A percentile compares a stretch with the other conserved stretches of the same genome.
phyloP scores from a whole-genome alignment of 345 rosid genomes.

The Salix dunnii region DNA sequence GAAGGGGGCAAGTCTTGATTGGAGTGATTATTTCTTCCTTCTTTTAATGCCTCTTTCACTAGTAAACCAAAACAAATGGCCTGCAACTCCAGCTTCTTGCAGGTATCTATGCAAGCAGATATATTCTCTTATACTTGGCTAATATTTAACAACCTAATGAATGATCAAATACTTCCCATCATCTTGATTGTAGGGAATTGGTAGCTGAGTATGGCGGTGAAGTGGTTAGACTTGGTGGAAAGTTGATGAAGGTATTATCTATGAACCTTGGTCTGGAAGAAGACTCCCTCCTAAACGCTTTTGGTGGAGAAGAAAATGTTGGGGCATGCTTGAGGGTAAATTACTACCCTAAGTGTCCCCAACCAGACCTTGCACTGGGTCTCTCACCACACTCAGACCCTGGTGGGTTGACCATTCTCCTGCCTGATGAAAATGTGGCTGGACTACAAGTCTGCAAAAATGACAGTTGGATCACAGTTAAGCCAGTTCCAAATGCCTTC shows the following conservation, averaged over 20 bases:
- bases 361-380: constrained; percentile 31
- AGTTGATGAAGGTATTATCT: constrained; percentile 23
- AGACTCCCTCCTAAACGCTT: constrained; percentile 14
- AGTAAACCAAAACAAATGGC: constrained; percentile 20
- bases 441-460: too few species aligned
- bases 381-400: constrained; percentile 32
- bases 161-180: neutral
- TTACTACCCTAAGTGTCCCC: constrained; percentile 33
- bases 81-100: constrained; percentile 18
- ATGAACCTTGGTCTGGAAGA: constrained; percentile 28
- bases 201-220: constrained; percentile 22
- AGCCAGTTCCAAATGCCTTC: too few species aligned
- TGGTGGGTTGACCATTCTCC: constrained; percentile 31
- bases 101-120: neutral
- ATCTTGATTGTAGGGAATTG: constrained; percentile 15
- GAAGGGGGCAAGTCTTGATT: constrained; percentile 25
- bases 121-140: too few species aligned
- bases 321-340: constrained; percentile 29
- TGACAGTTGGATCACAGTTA: too few species aligned
- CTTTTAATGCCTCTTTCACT: constrained; percentile 19
- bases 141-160: too few species aligned
- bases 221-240: constrained; percentile 22
- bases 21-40: constrained; percentile 37
- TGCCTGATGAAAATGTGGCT: too few species aligned
- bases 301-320: constrained; percentile 27